Base-by-base conservation (phyloP, 768 basidiomycete genomes). In the Amanita subjunquillea region DNA sequence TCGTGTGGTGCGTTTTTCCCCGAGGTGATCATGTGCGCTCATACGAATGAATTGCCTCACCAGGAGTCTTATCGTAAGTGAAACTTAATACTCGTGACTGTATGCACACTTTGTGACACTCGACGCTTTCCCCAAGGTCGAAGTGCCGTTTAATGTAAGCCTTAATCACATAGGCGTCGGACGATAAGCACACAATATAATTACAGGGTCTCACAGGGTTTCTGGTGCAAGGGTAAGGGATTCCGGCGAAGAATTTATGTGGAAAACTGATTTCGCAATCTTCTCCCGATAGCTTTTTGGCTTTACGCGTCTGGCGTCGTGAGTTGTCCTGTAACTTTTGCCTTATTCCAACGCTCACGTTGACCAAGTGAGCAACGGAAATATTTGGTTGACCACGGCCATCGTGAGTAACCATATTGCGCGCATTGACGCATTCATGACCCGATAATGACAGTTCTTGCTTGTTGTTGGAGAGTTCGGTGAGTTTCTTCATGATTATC, bases 71-170 rank as follows among this genome's bases (percentile, higher is more conserved):
- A 54, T 72, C 53, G 71, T 72, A 56, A 47, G 63, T 53, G 23
- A 13, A 32, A 22, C 13, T 34, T 41, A 7, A 23, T 42, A 38
- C 13, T 52, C 42, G n/a, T 25, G n/a, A 36, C 42, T n/a, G 46
- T 20, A 3, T 8, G 20, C 4, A 40, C 7, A 15, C 32, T 20
- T 41, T 34, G 34, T 34, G 4, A 34, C 34, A 5, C 38, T 50
- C 46, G 50, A 15, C 56, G 8, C 27, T 40, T 15, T 25, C 38
- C 20, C 23, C 22, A 20, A 77, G 77, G 64, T 72, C 20, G 73
- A 75, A 59, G 70, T 78, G 8, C 58, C 77, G n/a, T 76, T 78
- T 59, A 79, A 76, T 59, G 77, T 72, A 53, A 43, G 65, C 30
- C 42, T 39, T 37, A 30, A 23, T 45, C 20, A 47, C 20, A 15